A percentile compares a stretch with the other conserved stretches of the same genome.
Evolutionary conservation across 2,329 filamentous ascomycete species (phyloP).

Genomic region (Cytospora leucostoma): DNA sequence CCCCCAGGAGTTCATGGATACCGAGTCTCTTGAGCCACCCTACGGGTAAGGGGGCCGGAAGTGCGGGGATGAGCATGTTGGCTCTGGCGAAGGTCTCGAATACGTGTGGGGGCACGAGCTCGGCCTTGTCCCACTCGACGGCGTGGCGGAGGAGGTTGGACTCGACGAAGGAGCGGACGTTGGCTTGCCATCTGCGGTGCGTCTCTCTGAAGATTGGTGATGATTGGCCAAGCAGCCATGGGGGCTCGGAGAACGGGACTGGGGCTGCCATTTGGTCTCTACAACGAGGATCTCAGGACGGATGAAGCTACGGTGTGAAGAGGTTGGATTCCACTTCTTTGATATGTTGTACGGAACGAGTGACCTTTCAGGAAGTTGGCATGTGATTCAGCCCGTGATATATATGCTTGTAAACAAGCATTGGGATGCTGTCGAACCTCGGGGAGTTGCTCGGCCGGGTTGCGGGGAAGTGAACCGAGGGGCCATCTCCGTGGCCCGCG

Average conservation of each 20-base stretch:
- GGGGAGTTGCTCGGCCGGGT: not conserved
- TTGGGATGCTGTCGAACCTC: too few species aligned
- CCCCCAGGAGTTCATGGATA: conserved; percentile 66
- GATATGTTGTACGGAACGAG: not conserved
- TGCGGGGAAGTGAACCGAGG: conserved; percentile 18
- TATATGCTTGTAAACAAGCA: too few species aligned
- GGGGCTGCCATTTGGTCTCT: conserved; percentile 1
- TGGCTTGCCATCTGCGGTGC: conserved; percentile 67
- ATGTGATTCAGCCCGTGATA: not conserved
- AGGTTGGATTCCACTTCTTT: not conserved
- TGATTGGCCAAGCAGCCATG: conserved; percentile 69
- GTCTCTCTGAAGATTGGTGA: conserved; percentile 70
- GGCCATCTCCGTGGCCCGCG: too few species aligned
- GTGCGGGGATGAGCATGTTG: conserved; percentile 70
- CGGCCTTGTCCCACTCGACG: conserved; percentile 69
- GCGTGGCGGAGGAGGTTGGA: conserved; percentile 63
- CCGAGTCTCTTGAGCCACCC: conserved; percentile 66
- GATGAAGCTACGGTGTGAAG: not conserved
- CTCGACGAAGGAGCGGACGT: conserved; percentile 65
- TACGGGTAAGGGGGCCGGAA: conserved; percentile 69
- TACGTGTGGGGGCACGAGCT: conserved; percentile 63
- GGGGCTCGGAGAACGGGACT: conserved; percentile 72
- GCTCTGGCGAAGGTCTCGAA: conserved; percentile 64
- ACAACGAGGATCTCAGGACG: not conserved
- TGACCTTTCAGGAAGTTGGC: not conserved